Base-by-base conservation (phyloP, 129 eudicot genomes). In the Kitagawia praeruptora region DNA sequence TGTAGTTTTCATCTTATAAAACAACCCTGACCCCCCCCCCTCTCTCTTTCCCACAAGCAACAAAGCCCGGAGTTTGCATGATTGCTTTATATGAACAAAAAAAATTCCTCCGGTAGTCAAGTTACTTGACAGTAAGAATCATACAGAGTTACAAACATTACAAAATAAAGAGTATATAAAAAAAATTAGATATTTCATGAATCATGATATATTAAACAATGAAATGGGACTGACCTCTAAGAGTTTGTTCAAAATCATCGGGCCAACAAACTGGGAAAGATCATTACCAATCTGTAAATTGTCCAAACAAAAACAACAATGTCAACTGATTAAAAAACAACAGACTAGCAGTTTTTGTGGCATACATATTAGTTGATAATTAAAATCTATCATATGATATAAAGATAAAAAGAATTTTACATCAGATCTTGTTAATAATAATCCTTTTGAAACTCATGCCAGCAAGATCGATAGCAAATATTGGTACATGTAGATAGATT, bases 261-360 rank as follows among this genome's bases (percentile, higher is more conserved):
- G 98, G 21, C 98, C 98, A 51, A 88, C 87, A 79, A 93, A 89
- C 85, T 90, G 96, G 72, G 98, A 87, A 83, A 90, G 96, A 89
- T 93, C 98, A 85, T 87, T 93, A 12, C 96, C 93, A 27, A 93
- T 87, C 98, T 93, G 81, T 81, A 85, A 79, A 63, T 70, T 40
- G 61, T 79, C 70, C n/a, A 80, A 71, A 18, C 70, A 80, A 27
- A 25, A 82, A 45, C 38, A 76, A 15, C 34, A 31, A 31, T 53
- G 41, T 53, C 46, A 61, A 28, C 1, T 1, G 51, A 42, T 9
- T 74, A 13, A 6, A 54, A 70, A 69, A 31, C 10, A 80, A 14
- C 19, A 80, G 23, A 56, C 11, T 25, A 74, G 49, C 38, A n/a
- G 54, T 66, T 4, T 0, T 27, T 9, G 1, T 13, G 41, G 39